phyloP scores from a whole-genome alignment of 164 flowering plant genomes.

The Sextonia rubra region DNA sequence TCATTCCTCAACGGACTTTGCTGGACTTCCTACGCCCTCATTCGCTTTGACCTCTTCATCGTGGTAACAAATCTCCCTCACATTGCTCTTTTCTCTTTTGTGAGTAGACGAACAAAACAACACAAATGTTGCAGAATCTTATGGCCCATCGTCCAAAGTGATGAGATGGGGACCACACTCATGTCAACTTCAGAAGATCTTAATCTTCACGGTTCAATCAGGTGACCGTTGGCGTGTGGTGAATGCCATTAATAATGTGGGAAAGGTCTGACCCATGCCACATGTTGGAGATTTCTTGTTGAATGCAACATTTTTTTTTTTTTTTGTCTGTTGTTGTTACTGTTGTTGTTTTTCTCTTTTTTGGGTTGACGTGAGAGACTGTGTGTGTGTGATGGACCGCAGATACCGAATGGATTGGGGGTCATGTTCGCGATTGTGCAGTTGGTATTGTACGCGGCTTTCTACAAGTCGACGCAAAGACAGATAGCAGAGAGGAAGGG shows the following conservation, averaged over 20 bases:
- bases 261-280: too few relatives aligned
- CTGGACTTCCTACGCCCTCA: constrained; percentile 63
- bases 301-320: too few relatives aligned
- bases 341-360: too few relatives aligned
- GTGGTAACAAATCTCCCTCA: constrained; percentile 20
- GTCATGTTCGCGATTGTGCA: constrained; percentile 50
- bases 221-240: too few relatives aligned
- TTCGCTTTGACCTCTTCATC: constrained; percentile 64
- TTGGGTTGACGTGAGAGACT: too few relatives aligned
- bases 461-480: constrained; percentile 62
- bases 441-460: constrained; percentile 56
- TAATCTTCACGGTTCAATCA: too few relatives aligned
- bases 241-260: too few relatives aligned
- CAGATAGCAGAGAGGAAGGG: constrained; percentile 42
- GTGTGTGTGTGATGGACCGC: neutral
- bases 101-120: too few relatives aligned
- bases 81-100: neutral
- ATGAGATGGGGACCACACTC: neutral
- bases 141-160: neutral
- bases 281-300: too few relatives aligned
- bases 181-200: too few relatives aligned
- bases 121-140: neutral
- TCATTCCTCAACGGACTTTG: constrained; percentile 51
- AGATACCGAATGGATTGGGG: constrained; percentile 76
- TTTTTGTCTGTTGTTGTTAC: too few relatives aligned